A percentile compares a stretch with the other conserved stretches of the same genome.
These are phyloP conservation scores for Eucalyptus erythrocorys DNA, from an alignment of 345 rosid species.

Conservation along the genomic window DNA sequence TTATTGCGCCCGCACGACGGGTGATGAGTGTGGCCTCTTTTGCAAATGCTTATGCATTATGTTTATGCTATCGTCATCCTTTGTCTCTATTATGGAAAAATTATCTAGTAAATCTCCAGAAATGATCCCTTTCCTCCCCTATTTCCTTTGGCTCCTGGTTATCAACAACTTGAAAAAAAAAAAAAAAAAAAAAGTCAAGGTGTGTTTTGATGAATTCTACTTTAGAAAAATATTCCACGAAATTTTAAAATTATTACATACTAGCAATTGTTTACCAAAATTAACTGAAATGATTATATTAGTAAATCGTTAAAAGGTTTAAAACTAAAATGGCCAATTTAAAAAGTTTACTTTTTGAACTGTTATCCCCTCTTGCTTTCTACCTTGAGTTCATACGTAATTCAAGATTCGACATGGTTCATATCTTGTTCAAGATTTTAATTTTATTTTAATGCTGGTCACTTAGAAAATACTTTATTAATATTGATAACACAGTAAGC, in stretches of 20 bases:
- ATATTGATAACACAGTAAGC: neutral
- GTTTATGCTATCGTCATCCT: neutral
- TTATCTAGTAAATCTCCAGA: neutral
- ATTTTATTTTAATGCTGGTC: neutral
- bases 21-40: neutral
- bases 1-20: neutral
- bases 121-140: neutral
- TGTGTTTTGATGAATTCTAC: neutral
- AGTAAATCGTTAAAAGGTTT: neutral
- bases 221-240: neutral
- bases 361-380: neutral
- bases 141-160: neutral
- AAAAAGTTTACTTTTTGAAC: neutral
- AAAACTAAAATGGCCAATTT: rapidly evolving
- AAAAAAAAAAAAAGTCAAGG: neutral
- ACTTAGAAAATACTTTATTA: neutral
- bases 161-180: neutral
- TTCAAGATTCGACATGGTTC: neutral
- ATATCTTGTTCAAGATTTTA: neutral
- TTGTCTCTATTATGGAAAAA: neutral
- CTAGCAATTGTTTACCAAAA: neutral
- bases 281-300: rapidly evolving
- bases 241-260: no score
- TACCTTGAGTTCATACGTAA: neutral
- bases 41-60: neutral